phyloP scores from a whole-genome alignment of 805 yeast species.

The Ogataea pini region DNA sequence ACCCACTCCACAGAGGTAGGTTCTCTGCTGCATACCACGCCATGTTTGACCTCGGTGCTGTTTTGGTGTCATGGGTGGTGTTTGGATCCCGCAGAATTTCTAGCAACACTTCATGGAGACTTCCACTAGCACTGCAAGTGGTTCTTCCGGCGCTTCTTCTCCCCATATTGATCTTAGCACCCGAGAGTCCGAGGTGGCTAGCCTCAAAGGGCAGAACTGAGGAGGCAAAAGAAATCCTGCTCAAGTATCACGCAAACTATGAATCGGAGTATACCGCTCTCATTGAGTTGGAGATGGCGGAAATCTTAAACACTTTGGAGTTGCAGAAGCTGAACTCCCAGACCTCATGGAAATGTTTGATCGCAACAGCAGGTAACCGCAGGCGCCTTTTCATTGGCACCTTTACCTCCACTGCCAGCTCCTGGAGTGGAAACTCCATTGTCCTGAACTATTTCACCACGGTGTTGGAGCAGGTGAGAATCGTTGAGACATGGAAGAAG shows the following conservation, averaged over 20 bases:
- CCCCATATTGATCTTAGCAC: conserved; percentile 32
- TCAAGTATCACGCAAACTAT: conserved; percentile 39
- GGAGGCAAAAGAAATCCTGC: conserved; percentile 35
- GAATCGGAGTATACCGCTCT: conserved; percentile 33
- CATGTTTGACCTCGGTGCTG: conserved; percentile 46
- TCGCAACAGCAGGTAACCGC: conserved; percentile 40
- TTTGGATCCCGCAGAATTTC: conserved; percentile 38
- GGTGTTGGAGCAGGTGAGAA: conserved; percentile 55
- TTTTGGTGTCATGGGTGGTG: conserved; percentile 45
- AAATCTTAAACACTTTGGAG: conserved; percentile 35
- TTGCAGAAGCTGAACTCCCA: conserved; percentile 33
- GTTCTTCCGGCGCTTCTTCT: conserved; percentile 38
- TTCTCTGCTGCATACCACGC: conserved; percentile 40
- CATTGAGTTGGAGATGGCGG: conserved; percentile 38
- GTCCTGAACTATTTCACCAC: conserved; percentile 44
- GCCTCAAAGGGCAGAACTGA: conserved; percentile 35
- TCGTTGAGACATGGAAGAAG: conserved; percentile 46
- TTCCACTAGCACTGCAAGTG: conserved; percentile 44
- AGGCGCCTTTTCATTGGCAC: conserved; percentile 37
- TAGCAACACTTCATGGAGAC: conserved; percentile 36
- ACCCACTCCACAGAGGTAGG: conserved; percentile 36
- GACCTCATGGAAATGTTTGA: conserved; percentile 37
- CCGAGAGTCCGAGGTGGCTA: conserved; percentile 41
- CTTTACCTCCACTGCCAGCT: conserved; percentile 34
- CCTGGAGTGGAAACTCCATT: conserved; percentile 45